phyloP scores from a whole-genome alignment of 2,329 filamentous ascomycete species.

The Akanthomyces muscarius region DNA sequence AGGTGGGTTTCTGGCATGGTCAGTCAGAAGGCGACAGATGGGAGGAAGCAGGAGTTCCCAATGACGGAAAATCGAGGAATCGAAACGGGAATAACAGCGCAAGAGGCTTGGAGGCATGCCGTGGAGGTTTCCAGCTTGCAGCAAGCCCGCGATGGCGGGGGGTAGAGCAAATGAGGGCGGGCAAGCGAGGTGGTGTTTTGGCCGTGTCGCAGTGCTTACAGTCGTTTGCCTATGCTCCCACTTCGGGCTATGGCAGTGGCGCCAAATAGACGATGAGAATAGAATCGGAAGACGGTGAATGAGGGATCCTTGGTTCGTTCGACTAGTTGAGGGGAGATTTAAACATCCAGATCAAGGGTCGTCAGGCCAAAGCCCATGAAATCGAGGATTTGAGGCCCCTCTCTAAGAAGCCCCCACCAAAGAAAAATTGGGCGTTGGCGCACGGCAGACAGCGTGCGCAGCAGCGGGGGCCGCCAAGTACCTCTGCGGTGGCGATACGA shows the following conservation, averaged over 20 bases:
- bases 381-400: constrained; percentile 15
- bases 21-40: neutral
- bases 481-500: neutral
- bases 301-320: neutral
- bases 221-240: neutral
- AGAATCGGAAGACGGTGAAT: neutral
- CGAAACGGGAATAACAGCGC: neutral
- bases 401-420: constrained; percentile 14
- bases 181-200: neutral
- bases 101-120: neutral
- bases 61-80: neutral
- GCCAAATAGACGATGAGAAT: neutral
- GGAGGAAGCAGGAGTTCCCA: neutral
- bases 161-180: constrained; percentile 5
- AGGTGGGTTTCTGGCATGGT: neutral
- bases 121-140: neutral
- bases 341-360: constrained; percentile 5
- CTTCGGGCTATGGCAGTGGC: neutral
- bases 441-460: neutral
- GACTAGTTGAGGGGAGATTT: neutral
- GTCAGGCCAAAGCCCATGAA: constrained; percentile 1
- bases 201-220: constrained; percentile 12
- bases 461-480: neutral
- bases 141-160: constrained; percentile 1
- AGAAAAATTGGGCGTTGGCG: constrained; percentile 15